Evolutionary conservation across 177 flowering plant species (phyloP), one percentile per base, ranked within the genome.

Genomic region (Vitis hybrid): DNA sequence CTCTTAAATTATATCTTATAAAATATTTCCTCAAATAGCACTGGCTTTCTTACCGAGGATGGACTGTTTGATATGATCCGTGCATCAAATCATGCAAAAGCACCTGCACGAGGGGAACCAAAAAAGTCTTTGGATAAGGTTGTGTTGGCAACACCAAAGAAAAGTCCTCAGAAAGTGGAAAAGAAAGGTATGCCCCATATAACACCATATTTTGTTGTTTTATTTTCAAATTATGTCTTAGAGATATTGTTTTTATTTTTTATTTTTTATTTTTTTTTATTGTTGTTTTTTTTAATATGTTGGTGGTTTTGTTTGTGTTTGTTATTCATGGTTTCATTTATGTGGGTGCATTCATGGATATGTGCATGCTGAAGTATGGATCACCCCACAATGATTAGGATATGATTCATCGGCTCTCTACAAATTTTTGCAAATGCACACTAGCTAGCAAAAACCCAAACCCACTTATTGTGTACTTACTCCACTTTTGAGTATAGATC

Each of bases 11-110:
- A 4, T 39, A 39, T 39, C 45, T 39, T 39, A 39, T 39, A 39
- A 39, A 5, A 39, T 39, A 39, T 39, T 7, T 39, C 45, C 45
- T 67, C 2, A n/a, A 77, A 48, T 68, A 95, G 99, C n/a, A 91
- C 97, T 62, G 16, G 78, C 20, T 87, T 95, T 73, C 84, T 95
- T 62, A 93, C 90, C 3, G 98, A 95, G 83, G 98, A 95, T 84
- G 98, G 93, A 20, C 77, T 95, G 57, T 91, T 95, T 83, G 97
- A 91, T 50, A 77, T 85, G 88, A 93, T 95, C 53, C 90, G 88
- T 57, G 81, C 88, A 76, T 91, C 99, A 66, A 84, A 75, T 56
- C 78, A 70, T 66, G 70, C 75, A 59, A 87, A 82, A 79, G 61
- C 78, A 48, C 39, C 85, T 75, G 66, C 34, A 6, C 68, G 48